These are phyloP conservation scores for Kodamaea ohmeri DNA, from an alignment of 1,139 yeast genomes.

Conservation along the genomic window DNA sequence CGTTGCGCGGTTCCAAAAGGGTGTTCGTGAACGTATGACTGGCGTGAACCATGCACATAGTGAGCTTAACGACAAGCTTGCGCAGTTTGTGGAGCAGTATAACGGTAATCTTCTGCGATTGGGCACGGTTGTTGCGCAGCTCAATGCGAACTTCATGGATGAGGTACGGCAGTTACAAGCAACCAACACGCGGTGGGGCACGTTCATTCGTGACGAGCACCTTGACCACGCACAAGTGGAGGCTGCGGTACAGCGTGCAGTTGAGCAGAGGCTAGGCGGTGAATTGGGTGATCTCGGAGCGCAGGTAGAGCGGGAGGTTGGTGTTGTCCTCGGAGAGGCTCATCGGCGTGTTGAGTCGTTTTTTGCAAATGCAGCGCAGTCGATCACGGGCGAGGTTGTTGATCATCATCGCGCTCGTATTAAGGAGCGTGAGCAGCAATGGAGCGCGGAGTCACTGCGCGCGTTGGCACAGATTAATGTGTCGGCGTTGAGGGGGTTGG, in stretches of 20 bases:
- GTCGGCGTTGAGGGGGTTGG: constrained; percentile 4
- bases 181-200: constrained; percentile 1
- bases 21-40: constrained; percentile 11
- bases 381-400: constrained; percentile 8
- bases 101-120: constrained; percentile 12
- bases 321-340: neutral
- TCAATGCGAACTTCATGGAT: constrained; percentile 9
- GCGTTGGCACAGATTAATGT: constrained; percentile 8
- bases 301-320: constrained; percentile 6
- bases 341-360: constrained; percentile 7
- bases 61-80: constrained; percentile 3
- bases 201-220: constrained; percentile 13
- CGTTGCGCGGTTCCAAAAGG: constrained; percentile 12
- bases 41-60: constrained; percentile 7
- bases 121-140: constrained; percentile 9
- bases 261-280: constrained; percentile 9
- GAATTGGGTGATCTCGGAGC: constrained; percentile 8
- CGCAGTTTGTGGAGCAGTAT: constrained; percentile 12
- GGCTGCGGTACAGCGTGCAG: constrained; percentile 7
- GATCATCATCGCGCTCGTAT: constrained; percentile 11
- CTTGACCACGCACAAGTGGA: constrained; percentile 9
- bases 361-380: constrained; percentile 9
- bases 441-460: constrained; percentile 10
- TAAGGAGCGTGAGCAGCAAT: constrained; percentile 9
- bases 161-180: constrained; percentile 3